Base-by-base conservation (phyloP, 768 basidiomycete species). In the Xerocomus potaroensis region DNA sequence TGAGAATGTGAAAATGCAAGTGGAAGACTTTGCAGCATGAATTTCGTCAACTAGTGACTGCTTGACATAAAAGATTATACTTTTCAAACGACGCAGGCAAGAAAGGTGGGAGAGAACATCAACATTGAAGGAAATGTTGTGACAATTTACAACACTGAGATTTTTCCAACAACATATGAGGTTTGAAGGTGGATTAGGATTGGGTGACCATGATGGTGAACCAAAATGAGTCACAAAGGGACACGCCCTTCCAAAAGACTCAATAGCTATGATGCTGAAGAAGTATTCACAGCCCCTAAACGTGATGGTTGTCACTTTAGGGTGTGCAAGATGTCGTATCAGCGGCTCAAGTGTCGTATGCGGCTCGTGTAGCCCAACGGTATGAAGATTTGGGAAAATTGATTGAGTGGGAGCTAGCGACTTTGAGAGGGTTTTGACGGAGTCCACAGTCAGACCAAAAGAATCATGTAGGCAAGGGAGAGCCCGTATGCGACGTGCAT, bases 351-450 rank as follows among this genome's bases (percentile, higher is more conserved):
- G 4, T 4, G 19, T 7, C 1, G 15, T 8, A 4, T n/a, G 21
- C 18, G 43, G 43, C 8, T 18, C 4, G 3, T 33, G 0, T 3
- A 53, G 5, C 15, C 26, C 41, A 5, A 57, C 19, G 4, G 24
- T 0, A 22, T 36, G 45, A 44, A 57, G 48, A 4, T 47, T 57
- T 4, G 51, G 55, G 18, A 53, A 53, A n/a, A 57, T n/a, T n/a
- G n/a, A n/a, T n/a, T 41, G 26, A 5, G 10, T 10, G 10, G 5
- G 6, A 5, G 11, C 6, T 4, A 47, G 50, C 2, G 26, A 44
- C 3, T 36, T 36, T 15, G 43, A 53, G 21, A 53, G 41, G 2
- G 16, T 18, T n/a, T 36, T 6, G 29, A 57, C 23, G 29, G 29
- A 41, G 9, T 45, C 35, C 5, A 2, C 22, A 18, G 35, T 9